Evolutionary conservation across 2,329 filamentous ascomycete species (phyloP).

Genomic region (Epichloe gansuensis): DNA sequence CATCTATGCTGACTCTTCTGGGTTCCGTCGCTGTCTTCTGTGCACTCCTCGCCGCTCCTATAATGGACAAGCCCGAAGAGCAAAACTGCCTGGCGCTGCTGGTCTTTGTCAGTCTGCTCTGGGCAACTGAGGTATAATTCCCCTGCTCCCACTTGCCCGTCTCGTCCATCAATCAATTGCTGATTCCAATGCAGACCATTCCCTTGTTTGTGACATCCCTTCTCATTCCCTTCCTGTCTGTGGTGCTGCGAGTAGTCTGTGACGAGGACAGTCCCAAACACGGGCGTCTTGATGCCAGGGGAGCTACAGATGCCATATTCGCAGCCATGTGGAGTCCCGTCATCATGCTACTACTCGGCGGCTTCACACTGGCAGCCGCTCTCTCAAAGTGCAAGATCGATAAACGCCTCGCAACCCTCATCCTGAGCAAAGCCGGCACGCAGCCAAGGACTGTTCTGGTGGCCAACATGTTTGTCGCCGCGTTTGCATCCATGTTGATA

Average conservation of each 20-base stretch:
- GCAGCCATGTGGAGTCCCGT: slow-evolving; percentile 98
- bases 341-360: slow-evolving; percentile 93
- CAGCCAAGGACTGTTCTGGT: slow-evolving; percentile 77
- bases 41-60: slow-evolving; percentile 59
- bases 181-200: slow-evolving; percentile 50
- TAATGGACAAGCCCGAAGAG: slow-evolving; percentile 79
- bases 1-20: slow-evolving; percentile 66
- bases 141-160: neutral
- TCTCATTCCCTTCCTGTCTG: slow-evolving; percentile 83
- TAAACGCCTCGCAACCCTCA: slow-evolving; percentile 90
- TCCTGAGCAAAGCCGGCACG: slow-evolving; percentile 91
- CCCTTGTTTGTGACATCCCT: slow-evolving; percentile 94
- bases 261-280: slow-evolving; percentile 49
- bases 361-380: slow-evolving; percentile 90
- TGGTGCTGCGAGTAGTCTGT: slow-evolving; percentile 73
- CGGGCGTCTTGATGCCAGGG: slow-evolving; percentile 60
- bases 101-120: slow-evolving; percentile 83
- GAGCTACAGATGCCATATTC: slow-evolving; percentile 75
- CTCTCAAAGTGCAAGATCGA: slow-evolving; percentile 96
- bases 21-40: slow-evolving; percentile 61
- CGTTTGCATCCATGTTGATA: slow-evolving; percentile 97
- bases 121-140: slow-evolving; percentile 78
- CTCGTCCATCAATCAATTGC: neutral
- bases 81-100: slow-evolving; percentile 93
- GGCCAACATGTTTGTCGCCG: slow-evolving; percentile 98